Evolutionary conservation across 768 basidiomycete species (phyloP), one percentile per base, ranked within the genome.

Genomic region (Paxillus ammoniavirescens): DNA sequence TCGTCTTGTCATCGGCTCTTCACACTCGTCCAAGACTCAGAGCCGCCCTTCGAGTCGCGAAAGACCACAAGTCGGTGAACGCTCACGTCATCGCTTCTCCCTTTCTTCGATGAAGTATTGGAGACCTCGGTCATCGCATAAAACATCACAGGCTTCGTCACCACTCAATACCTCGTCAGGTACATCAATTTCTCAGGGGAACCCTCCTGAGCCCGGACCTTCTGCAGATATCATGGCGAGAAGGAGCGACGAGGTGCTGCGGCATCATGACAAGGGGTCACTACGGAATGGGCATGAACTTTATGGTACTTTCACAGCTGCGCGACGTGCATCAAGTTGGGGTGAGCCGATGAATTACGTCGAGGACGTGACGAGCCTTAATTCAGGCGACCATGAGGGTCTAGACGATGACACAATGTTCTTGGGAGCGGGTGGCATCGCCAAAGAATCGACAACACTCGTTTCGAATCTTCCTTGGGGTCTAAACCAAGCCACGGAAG

Each of bases 311-410:
- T 62, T 77, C 40, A 73, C 73, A 12, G 75, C 77, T 31, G 82
- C 80, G 26, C 74, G 80, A 54, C 74, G 86, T 5, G 85, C 86
- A 9, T 82, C 84, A 47, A 86, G 84, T 61, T 86, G 84, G 85
- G 84, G 82, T 0, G 83, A 73, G 10, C 65, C 75, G 14, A 73
- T 70, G 58, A 76, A 65, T 63, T 65, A 69, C 58, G 49, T 72
- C 61, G 75, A 75, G 42, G 75, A 76, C 41, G 69, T 76, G 59
- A 72, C 65, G 40, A 77, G 75, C 51, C 55, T 81, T 43, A 73
- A 79, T 53, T 76, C 74, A 13, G 75, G 71, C 30, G 77, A 78
- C 23, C 73, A 75, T 38, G 79, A 74, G 10, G 73, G 71, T 56
- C 60, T 75, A 41, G 76, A 81, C 58, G 79, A 81, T 28, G 79